These are phyloP conservation scores for Zychaea mexicana DNA, from an alignment of 371 early-diverging fungal genomes.

Conservation along the genomic window DNA sequence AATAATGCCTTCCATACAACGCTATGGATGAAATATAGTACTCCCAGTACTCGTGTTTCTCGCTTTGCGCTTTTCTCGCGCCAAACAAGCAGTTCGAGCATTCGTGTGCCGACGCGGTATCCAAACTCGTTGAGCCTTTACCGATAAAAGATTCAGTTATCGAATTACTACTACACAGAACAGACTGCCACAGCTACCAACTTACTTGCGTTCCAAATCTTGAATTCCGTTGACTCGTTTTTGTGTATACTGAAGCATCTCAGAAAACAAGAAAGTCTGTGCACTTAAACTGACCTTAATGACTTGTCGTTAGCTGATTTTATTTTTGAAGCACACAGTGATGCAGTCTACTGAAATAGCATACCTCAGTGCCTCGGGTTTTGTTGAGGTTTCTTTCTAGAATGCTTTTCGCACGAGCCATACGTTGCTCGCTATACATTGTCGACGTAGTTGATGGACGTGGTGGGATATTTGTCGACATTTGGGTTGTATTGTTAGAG, in stretches of 20 bases:
- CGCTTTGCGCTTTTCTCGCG: conserved; percentile 86
- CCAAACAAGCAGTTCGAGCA: conserved; percentile 84
- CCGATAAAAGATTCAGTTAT: neutral
- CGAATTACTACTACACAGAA: neutral
- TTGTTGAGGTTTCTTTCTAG: conserved; percentile 71
- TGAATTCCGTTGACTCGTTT: conserved; percentile 92
- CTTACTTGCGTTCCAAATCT: conserved; percentile 90
- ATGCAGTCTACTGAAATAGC: neutral
- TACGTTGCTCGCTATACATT: conserved; percentile 38
- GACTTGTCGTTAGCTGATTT: neutral
- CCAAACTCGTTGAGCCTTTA: conserved; percentile 87
- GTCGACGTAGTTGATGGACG: conserved; percentile 35
- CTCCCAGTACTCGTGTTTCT: conserved; percentile 84
- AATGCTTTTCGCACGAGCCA: conserved; percentile 37
- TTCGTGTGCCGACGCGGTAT: conserved; percentile 89
- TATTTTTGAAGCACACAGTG: neutral
- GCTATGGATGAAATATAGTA: conserved; percentile 89
- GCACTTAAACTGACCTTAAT: conserved; percentile 80
- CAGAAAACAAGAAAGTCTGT: conserved; percentile 90
- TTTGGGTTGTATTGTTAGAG: neutral
- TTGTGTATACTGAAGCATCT: conserved; percentile 95
- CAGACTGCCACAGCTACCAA: neutral
- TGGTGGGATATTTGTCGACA: conserved; percentile 14
- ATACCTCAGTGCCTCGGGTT: conserved; percentile 62
- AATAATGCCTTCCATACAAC: conserved; percentile 92